Evolutionary conservation across 2,329 filamentous ascomycete species (phyloP), one percentile per base, ranked within the genome.

Genomic region (Aspergillus udagawae): DNA sequence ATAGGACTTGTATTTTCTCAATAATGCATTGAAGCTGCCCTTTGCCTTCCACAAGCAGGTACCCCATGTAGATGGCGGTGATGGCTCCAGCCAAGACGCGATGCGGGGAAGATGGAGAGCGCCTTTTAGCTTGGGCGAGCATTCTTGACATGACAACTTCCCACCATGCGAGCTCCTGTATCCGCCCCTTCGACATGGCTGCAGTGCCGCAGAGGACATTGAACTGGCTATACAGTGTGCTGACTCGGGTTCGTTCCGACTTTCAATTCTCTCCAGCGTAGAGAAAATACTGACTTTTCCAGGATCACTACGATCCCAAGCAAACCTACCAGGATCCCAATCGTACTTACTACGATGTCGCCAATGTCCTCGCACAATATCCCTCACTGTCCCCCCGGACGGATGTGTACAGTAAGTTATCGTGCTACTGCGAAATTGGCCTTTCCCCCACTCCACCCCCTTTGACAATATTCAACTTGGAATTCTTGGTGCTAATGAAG

Each of bases 291-390:
- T 52, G 56, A 64, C 53, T 53, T 23, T 56, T 58, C 28, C 61
- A 74, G 70, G 71, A 75, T 59, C 70, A 70, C 62, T 67, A 71
- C 58, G 70, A 73, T 63, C 69, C 70, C 56, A 69, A 70, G 51
- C 74, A 97, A 90, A 91, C 96, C 83, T 97, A 99, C 73, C 86
- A 87, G 73, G 91, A 97, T 78, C 88, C 95, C 58, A 95, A 93
- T 71, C 88, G 92, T 60, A 91, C 92, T 54, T 97, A 97, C 78
- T 89, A 89, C 72, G 92, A 97, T 76, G 87, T 95, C 65, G 92
- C 90, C 61, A 88, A 91, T 70, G 85, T 87, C 28, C 85, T 99
- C 53, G 84, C 89, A 32, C 84, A 89, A 65, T 91, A 92, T 70
- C 86, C 91, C 7, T 89, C 90, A 2, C 81, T 99, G 23, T 84